Conservation (phyloP, 2,329 filamentous ascomycete genomes). For the Arthroderma sp. region DNA sequence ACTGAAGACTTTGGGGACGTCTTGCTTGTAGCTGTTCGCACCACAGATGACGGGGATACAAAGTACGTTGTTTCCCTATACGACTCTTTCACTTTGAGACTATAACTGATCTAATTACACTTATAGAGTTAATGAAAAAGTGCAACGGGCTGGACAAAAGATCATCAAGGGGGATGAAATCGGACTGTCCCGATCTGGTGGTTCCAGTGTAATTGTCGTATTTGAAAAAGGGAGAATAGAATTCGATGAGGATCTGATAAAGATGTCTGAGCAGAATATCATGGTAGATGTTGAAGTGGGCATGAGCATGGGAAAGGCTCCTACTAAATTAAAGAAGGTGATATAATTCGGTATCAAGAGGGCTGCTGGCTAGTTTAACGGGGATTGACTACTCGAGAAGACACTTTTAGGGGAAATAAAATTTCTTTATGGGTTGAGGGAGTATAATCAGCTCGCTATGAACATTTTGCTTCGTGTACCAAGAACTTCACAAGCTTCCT, state of each 20-base stretch:
- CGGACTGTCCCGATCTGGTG: conserved; percentile 30
- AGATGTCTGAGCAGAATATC: conserved; percentile 20
- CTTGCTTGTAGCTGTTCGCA: conserved; percentile 31
- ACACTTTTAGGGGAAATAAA: too few relatives aligned
- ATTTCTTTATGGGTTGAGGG: too few relatives aligned
- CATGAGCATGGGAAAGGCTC: conserved; percentile 18
- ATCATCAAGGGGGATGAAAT: conserved; percentile 31
- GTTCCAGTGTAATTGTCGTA: conserved; percentile 29
- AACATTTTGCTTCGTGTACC: too few relatives aligned
- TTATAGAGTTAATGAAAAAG: conserved; percentile 23
- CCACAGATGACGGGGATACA: conserved; percentile 29
- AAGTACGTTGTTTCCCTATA: conserved; percentile 17
- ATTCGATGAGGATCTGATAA: conserved; percentile 27
- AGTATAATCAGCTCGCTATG: too few relatives aligned
- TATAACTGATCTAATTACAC: neutral
- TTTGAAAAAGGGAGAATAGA: conserved; percentile 26
- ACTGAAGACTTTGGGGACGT: conserved; percentile 30
- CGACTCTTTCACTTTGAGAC: neutral
- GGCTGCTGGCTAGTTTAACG: too few relatives aligned
- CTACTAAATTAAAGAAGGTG: neutral
- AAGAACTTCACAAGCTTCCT: conserved; percentile 13
- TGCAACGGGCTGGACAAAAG: conserved; percentile 16
- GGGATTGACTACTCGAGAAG: too few relatives aligned
- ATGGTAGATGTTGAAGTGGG: conserved; percentile 28
- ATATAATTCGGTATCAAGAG: too few relatives aligned